Conservation (phyloP, 441 rosid species). For the Eutrema salsugineum region DNA sequence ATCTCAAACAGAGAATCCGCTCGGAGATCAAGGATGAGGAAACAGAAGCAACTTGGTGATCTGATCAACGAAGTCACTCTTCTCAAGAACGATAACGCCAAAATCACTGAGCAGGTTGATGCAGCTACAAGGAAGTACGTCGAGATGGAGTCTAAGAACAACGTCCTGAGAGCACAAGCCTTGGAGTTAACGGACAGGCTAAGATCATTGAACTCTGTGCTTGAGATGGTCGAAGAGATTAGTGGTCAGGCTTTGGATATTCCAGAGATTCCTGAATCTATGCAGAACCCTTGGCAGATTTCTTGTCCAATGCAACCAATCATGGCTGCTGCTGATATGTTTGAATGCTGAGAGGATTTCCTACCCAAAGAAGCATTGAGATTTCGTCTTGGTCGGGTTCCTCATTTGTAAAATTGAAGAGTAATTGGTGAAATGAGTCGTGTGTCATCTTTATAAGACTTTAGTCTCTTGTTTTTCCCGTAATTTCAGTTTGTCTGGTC, state of each 20-base stretch:
- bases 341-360: slow-evolving; percentile 36
- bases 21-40: slow-evolving; percentile 71
- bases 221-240: slow-evolving; percentile 55
- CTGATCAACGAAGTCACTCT: slow-evolving; percentile 41
- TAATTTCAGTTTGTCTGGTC: not conserved
- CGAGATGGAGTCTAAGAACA: slow-evolving; percentile 58
- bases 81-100: slow-evolving; percentile 48
- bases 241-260: slow-evolving; percentile 59
- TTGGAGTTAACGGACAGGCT: slow-evolving; percentile 66
- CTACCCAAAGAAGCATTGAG: not conserved
- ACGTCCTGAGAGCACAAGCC: slow-evolving; percentile 64
- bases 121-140: slow-evolving; percentile 30
- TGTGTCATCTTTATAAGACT: not conserved
- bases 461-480: not conserved
- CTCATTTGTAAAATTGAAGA: not conserved
- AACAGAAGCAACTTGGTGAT: slow-evolving; percentile 65
- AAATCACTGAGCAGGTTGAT: slow-evolving; percentile 36
- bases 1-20: slow-evolving; percentile 82
- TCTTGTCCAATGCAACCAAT: slow-evolving; percentile 56
- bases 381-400: not conserved
- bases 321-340: slow-evolving; percentile 52
- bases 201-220: slow-evolving; percentile 63
- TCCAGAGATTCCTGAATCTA: slow-evolving; percentile 58
- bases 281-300: slow-evolving; percentile 59
- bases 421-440: not conserved